Base-by-base conservation (phyloP, 306 rosid genomes). In the Astragalus glycyphyllos region DNA sequence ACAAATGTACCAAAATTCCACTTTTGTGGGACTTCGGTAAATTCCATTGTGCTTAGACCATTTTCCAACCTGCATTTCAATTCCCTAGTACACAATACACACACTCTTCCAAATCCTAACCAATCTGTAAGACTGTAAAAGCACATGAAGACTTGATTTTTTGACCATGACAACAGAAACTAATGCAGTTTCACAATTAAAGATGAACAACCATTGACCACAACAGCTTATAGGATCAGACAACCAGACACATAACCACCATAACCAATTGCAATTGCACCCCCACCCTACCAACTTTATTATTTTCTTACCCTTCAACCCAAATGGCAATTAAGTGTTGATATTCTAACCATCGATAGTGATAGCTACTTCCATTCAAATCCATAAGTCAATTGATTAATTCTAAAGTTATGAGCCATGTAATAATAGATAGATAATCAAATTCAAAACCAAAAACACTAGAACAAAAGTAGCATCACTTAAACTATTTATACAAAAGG, bases 401-500 rank as follows among this genome's bases (percentile, higher is more conserved):
- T 44, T 29, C 4, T 29, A 29, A 23, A 54, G 11, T 34, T 11
- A 63, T 32, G 35, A 64, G 17, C 5, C 1, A 6, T 7, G 31
- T 15, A 46, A n/a, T 11, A 8, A 23, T 5, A 41, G 1, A 6
- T 32, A 57, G 16, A 26, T 3, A 4, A 35, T 14, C 44, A 2
- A 69, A 14, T n/a, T 8, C 29, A 42, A 68, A 37, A 32, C 29
- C 0, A 1, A 14, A 48, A 7, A n/a, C 10, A 1, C 20, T 26
- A 71, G 37, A 46, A 8, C 5, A 76, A 56, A 65, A 77, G 72
- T 62, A 57, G 46, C 79, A 75, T 72, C 79, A 65, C 68, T 65
- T 72, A 71, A 75, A 46, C 67, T 76, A 64, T 71, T 78, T 78
- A 65, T 75, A 84, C 84, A 86, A n/a, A 46, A 56, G 62, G 11